Evolutionary conservation across 2,329 filamentous ascomycete species (phyloP).

Genomic region (Ilyonectria sp.): DNA sequence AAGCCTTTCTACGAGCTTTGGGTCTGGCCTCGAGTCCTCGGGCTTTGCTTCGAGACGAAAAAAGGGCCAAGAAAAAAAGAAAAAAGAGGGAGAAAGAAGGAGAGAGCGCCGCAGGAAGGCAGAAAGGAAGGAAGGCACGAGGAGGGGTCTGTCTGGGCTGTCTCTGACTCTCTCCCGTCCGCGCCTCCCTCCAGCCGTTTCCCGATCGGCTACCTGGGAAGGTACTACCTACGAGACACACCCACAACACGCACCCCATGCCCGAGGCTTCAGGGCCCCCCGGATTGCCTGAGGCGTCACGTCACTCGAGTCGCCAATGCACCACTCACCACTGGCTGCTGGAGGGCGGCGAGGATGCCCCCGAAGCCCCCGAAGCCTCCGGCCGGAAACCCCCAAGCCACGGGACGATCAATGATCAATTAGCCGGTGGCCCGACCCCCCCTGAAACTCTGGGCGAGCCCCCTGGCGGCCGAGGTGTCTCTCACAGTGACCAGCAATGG

Average conservation of each 20-base stretch:
- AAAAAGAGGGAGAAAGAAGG: slow-evolving; percentile 1
- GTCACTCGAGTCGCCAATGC: slow-evolving; percentile 17
- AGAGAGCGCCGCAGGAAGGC: slow-evolving; percentile 17
- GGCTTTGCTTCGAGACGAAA: slow-evolving; percentile 5
- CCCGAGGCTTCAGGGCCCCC: slow-evolving; percentile 9
- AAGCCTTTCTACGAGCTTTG: slow-evolving; percentile 15
- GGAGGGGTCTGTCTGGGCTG: slow-evolving; percentile 20
- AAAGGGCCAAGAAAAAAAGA: not conserved
- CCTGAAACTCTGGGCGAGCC: slow-evolving; percentile 10
- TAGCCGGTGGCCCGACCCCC: slow-evolving; percentile 22
- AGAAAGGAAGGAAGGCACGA: slow-evolving; percentile 19
- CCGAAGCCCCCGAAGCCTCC: slow-evolving; percentile 5
- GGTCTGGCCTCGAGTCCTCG: slow-evolving; percentile 18
- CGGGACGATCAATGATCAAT: slow-evolving; percentile 13
- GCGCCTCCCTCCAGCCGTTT: not conserved
- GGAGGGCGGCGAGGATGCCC: not conserved
- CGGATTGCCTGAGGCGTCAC: slow-evolving; percentile 15
- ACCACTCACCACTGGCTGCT: slow-evolving; percentile 13
- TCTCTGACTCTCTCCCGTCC: not conserved
- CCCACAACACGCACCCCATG: not conserved
- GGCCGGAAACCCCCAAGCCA: slow-evolving; percentile 5
- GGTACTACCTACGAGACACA: slow-evolving; percentile 1
- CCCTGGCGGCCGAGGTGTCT: not conserved
- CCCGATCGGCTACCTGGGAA: slow-evolving; percentile 18
- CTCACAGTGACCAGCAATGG: not conserved